These are phyloP conservation scores for Stephania cephalantha DNA, from an alignment of 164 flowering plant genomes.

Conservation along the genomic window DNA sequence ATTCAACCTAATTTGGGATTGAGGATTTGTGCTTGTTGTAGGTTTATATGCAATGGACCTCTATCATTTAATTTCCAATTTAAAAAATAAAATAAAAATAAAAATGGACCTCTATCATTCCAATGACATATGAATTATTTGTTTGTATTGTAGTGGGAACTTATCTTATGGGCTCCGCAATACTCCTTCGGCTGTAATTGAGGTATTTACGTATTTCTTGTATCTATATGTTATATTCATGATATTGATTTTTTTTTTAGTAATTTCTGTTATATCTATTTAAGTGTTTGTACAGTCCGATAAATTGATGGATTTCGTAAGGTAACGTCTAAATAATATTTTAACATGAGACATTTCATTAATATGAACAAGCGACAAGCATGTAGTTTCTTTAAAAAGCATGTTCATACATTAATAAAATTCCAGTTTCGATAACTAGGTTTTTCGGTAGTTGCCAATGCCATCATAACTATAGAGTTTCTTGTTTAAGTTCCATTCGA, in stretches of 20 bases:
- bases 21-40: too few species aligned
- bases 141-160: constrained; percentile 52
- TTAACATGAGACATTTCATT: neutral
- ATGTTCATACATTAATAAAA: neutral
- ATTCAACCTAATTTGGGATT: too few species aligned
- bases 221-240: too few species aligned
- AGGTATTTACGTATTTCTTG: constrained; percentile 35
- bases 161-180: constrained; percentile 81
- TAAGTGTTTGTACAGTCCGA: neutral
- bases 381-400: neutral
- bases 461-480: neutral
- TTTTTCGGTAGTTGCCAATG: neutral
- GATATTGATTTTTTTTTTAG: neutral
- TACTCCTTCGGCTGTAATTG: constrained; percentile 53
- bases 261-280: neutral
- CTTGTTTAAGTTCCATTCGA: neutral
- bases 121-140: neutral
- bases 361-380: neutral
- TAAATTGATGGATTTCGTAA: neutral
- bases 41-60: too few species aligned
- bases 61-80: too few species aligned
- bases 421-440: neutral
- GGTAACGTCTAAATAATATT: neutral
- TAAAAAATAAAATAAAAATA: too few species aligned
- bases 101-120: too few species aligned